Evolutionary conservation across 2,329 filamentous ascomycete species (phyloP).

Genomic region (Ambrosiella beaveri): DNA sequence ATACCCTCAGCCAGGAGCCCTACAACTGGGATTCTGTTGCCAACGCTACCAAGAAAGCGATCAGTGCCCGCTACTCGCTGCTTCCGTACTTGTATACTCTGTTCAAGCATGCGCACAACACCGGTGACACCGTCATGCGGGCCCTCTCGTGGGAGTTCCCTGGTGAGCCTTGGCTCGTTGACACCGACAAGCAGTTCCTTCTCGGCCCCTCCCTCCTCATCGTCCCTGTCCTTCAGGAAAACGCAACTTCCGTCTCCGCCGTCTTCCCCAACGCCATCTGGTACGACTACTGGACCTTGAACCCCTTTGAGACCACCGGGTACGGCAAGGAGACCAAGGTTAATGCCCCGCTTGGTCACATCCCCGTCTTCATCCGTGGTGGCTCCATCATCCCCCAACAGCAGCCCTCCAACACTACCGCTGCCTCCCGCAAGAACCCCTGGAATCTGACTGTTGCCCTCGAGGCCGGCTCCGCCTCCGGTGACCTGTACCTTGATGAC

Average conservation of each 20-base stretch:
- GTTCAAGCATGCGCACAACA: conserved; percentile 39
- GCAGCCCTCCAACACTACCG: conserved; percentile 43
- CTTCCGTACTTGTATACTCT: conserved; percentile 71
- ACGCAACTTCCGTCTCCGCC: conserved; percentile 26
- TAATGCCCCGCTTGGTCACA: conserved; percentile 21
- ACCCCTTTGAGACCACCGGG: conserved; percentile 22
- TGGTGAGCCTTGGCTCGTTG: conserved; percentile 27
- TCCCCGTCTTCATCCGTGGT: conserved; percentile 51
- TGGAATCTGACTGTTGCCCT: conserved; percentile 59
- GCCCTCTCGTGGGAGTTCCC: conserved; percentile 60
- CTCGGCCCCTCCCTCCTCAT: conserved; percentile 32
- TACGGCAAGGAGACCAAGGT: conserved; percentile 13
- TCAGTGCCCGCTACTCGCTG: conserved; percentile 57
- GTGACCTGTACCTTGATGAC: conserved; percentile 61
- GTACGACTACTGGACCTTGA: conserved; percentile 35
- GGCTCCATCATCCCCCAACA: conserved; percentile 49
- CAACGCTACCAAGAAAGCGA: conserved; percentile 47
- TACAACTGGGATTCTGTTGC: conserved; percentile 51
- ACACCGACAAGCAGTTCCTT: conserved; percentile 33
- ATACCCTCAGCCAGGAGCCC: conserved; percentile 40
- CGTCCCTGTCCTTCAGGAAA: conserved; percentile 29
- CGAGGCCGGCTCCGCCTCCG: conserved; percentile 45
- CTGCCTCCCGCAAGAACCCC: conserved; percentile 41
- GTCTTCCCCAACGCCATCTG: conserved; percentile 32
- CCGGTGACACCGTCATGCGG: conserved; percentile 48